These are phyloP conservation scores for Solanum pimpinellifolium DNA, from an alignment of 257 asterid genomes.

Conservation along the genomic window DNA sequence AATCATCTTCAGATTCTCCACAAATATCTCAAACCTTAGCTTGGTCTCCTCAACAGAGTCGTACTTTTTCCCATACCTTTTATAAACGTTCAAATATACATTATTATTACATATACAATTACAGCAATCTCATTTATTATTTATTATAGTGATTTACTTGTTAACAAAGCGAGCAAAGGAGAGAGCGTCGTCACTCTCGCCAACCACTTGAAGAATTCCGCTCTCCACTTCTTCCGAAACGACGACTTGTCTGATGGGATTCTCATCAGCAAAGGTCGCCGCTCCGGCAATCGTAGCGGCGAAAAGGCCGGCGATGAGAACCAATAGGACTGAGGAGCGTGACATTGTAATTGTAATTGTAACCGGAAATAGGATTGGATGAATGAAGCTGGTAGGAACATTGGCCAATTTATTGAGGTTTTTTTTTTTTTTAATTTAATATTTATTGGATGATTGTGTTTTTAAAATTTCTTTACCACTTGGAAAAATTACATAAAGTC, in stretches of 20 bases:
- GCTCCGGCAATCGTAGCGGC: slow-evolving; percentile 25
- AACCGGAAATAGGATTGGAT: not conserved
- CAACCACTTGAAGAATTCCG: slow-evolving; percentile 37
- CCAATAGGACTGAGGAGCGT: slow-evolving; percentile 7
- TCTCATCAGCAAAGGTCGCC: slow-evolving; percentile 25
- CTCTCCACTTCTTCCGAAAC: slow-evolving; percentile 47
- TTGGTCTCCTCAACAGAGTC: slow-evolving; percentile 53
- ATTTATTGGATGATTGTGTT: too few species aligned
- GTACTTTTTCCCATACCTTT: slow-evolving; percentile 68
- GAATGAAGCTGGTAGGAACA: not conserved
- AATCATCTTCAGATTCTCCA: slow-evolving; percentile 56
- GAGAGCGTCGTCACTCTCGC: slow-evolving; percentile 55
- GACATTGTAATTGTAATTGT: slow-evolving; percentile 14
- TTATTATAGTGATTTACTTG: slow-evolving; percentile 20
- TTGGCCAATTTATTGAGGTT: not conserved
- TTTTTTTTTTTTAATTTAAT: too few species aligned
- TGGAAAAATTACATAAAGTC: too few species aligned
- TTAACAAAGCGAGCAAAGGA: slow-evolving; percentile 78
- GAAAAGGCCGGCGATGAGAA: slow-evolving; percentile 7
- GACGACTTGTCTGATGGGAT: slow-evolving; percentile 85
- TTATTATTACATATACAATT: not conserved
- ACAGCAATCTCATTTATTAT: not conserved
- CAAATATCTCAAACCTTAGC: slow-evolving; percentile 53
- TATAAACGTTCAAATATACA: not conserved
- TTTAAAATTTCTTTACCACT: too few species aligned